Percentiles rank a stretch among this genome's conserved stretches.
Conservation (phyloP, 805 yeast species). For the Yarrowia alimentaria region DNA sequence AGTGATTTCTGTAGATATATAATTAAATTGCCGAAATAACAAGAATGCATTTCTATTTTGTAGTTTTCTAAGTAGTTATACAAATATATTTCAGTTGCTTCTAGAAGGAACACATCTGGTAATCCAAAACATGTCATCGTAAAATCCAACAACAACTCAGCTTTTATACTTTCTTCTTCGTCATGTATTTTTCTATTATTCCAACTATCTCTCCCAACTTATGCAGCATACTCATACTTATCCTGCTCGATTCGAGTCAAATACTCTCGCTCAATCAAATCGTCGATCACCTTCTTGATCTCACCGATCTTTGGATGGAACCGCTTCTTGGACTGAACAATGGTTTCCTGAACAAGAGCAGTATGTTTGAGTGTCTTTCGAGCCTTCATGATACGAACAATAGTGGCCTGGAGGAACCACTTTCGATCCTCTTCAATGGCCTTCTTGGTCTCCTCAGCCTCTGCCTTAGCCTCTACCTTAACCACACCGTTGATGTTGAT, state of each 20-base stretch:
- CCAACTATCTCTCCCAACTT: slow-evolving; percentile 2
- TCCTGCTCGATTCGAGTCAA: slow-evolving; percentile 71
- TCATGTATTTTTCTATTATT: background rate
- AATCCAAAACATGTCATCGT: too few relatives aligned
- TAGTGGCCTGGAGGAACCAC: slow-evolving; percentile 83
- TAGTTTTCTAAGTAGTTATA: too few relatives aligned
- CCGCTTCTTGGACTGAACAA: slow-evolving; percentile 76
- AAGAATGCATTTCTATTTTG: too few relatives aligned
- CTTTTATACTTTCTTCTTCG: too few relatives aligned
- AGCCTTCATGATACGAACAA: slow-evolving; percentile 95
- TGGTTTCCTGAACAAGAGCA: slow-evolving; percentile 79
- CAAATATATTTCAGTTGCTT: too few relatives aligned
- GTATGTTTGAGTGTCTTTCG: slow-evolving; percentile 77
- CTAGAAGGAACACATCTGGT: too few relatives aligned
- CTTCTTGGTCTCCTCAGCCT: slow-evolving; percentile 68
- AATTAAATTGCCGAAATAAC: too few relatives aligned
- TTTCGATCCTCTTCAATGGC: slow-evolving; percentile 86
- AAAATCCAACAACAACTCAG: too few relatives aligned
- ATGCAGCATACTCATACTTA: slow-evolving; percentile 80
- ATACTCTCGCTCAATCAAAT: slow-evolving; percentile 81
- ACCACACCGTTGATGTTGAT: slow-evolving; percentile 68
- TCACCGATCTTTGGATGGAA: slow-evolving; percentile 84
- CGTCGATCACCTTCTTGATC: slow-evolving; percentile 81
- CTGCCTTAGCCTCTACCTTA: slow-evolving; percentile 62
- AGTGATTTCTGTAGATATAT: too few relatives aligned